Evolutionary conservation across 129 eudicot species (phyloP).

Genomic region (Artemisia annua): DNA sequence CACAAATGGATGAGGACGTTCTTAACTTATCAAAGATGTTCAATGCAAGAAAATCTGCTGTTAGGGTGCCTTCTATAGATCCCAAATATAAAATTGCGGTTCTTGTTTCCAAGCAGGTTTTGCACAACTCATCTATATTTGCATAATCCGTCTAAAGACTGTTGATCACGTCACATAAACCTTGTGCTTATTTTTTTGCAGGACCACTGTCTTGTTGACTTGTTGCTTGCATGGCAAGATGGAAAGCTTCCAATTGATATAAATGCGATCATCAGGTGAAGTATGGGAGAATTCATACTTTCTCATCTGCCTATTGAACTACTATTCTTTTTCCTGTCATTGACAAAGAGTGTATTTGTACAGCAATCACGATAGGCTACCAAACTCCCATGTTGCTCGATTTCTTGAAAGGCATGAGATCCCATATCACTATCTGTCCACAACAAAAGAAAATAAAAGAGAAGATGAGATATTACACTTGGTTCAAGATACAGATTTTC

Average conservation of each 20-base stretch:
- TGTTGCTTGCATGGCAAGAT: conserved; percentile 95
- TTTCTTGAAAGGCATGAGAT: conserved; percentile 82
- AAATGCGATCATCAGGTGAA: conserved; percentile 75
- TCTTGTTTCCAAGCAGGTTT: conserved; percentile 92
- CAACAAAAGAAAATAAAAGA: conserved; percentile 48
- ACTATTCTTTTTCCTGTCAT: background rate
- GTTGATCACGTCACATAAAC: background rate
- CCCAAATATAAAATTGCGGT: conserved; percentile 80
- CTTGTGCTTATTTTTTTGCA: conserved; percentile 27
- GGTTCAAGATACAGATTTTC: conserved; percentile 86
- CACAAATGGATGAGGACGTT: conserved; percentile 81
- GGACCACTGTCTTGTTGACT: conserved; percentile 97
- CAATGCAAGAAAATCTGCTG: conserved; percentile 76
- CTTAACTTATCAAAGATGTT: conserved; percentile 54
- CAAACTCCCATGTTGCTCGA: conserved; percentile 77
- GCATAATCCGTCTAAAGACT: background rate
- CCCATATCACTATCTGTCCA: conserved; percentile 63
- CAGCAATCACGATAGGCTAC: conserved; percentile 87
- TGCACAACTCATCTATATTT: background rate
- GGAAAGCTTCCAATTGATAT: conserved; percentile 78
- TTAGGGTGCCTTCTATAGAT: conserved; percentile 73
- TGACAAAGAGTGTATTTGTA: conserved; percentile 20
- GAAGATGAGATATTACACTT: conserved; percentile 69
- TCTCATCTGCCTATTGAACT: background rate
- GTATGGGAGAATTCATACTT: background rate